A percentile compares a stretch with the other conserved stretches of the same genome.
These are phyloP conservation scores for Penicillium sp. DNA, from an alignment of 2,329 filamentous ascomycete species.

Conservation along the genomic window DNA sequence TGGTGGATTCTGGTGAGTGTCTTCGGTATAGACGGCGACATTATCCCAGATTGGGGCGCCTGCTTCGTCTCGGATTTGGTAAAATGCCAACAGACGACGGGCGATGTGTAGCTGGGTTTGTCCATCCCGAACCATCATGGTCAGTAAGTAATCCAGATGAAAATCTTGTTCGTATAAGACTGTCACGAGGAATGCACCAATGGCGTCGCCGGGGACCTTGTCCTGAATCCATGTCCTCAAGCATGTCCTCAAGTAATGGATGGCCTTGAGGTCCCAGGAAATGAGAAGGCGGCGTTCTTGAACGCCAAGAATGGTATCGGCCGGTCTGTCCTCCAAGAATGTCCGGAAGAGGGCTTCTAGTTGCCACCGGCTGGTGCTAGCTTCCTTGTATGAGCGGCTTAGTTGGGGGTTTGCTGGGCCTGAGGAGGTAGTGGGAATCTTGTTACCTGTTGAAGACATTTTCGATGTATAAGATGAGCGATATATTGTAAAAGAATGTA, in stretches of 20 bases:
- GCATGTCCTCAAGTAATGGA: background rate
- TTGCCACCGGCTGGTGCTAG: slow-evolving; percentile 1
- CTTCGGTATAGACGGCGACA: background rate
- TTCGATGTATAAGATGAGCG: background rate
- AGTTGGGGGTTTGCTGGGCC: background rate
- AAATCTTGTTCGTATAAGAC: slow-evolving; percentile 4
- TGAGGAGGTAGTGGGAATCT: background rate
- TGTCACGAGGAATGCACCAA: slow-evolving; percentile 5
- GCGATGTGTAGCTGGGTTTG: background rate
- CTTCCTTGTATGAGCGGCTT: background rate
- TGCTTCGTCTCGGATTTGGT: slow-evolving; percentile 1
- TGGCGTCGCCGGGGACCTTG: background rate
- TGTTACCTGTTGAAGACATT: slow-evolving; percentile 1
- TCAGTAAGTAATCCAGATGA: slow-evolving; percentile 1
- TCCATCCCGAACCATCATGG: background rate
- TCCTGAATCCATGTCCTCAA: background rate
- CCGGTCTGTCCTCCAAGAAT: background rate
- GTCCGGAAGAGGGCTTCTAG: background rate
- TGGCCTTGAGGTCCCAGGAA: slow-evolving; percentile 5
- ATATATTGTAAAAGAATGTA: background rate
- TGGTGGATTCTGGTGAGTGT: background rate
- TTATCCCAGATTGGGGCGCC: background rate
- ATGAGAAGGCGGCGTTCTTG: background rate
- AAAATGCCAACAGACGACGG: background rate
- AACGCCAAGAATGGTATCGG: background rate